Percentiles rank a stretch among this genome's conserved stretches.
Conservation (phyloP, 345 rosid species). For the Eucalyptus fibrosa region DNA sequence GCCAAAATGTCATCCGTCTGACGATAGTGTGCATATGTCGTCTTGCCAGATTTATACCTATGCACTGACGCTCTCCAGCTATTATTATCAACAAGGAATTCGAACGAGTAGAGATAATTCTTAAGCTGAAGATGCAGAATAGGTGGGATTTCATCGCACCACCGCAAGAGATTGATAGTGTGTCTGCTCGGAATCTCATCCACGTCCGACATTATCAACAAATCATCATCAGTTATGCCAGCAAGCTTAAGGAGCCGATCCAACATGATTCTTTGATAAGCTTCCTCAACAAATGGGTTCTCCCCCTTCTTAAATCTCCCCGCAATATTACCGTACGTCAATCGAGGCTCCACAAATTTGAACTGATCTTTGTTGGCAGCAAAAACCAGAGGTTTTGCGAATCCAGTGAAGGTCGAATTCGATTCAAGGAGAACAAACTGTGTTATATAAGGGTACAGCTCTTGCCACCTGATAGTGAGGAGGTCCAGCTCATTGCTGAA, state of each 20-base stretch:
- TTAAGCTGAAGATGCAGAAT: slow-evolving; percentile 64
- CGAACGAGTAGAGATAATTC: slow-evolving; percentile 77
- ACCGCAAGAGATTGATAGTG: slow-evolving; percentile 69
- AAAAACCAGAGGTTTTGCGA: slow-evolving; percentile 47
- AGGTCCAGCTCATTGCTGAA: slow-evolving; percentile 76
- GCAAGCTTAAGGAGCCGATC: slow-evolving; percentile 65
- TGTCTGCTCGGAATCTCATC: slow-evolving; percentile 90
- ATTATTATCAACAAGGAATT: slow-evolving; percentile 57
- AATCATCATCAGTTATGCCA: slow-evolving; percentile 69
- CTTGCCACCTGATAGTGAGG: slow-evolving; percentile 68
- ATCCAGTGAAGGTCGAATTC: slow-evolving; percentile 70
- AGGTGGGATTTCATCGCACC: slow-evolving; percentile 72
- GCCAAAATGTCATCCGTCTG: slow-evolving; percentile 41
- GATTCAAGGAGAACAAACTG: slow-evolving; percentile 82
- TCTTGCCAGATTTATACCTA: slow-evolving; percentile 35
- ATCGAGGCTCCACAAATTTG: slow-evolving; percentile 59
- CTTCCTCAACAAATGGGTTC: slow-evolving; percentile 78
- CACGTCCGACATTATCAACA: slow-evolving; percentile 81
- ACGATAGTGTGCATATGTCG: slow-evolving; percentile 48
- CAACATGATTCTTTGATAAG: slow-evolving; percentile 67
- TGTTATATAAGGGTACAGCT: slow-evolving; percentile 62
- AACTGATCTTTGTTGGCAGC: slow-evolving; percentile 44
- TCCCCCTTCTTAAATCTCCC: slow-evolving; percentile 70
- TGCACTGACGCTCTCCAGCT: slow-evolving; percentile 94
- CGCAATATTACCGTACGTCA: slow-evolving; percentile 67